Evolutionary conservation across 2,329 filamentous ascomycete genomes (phyloP).

Genomic region (Alternaria viburni): DNA sequence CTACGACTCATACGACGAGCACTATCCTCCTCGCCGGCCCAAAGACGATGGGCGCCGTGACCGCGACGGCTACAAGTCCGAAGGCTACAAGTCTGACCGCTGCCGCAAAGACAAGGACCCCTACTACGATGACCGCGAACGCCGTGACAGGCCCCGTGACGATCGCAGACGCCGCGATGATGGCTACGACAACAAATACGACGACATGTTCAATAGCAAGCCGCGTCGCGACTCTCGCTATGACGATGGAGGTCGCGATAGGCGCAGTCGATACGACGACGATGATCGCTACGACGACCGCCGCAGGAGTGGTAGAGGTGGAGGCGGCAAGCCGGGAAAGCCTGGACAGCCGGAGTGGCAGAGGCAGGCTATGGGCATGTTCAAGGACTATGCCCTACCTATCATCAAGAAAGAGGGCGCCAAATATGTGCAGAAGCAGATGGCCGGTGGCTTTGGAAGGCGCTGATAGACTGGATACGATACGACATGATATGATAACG

Average conservation of each 20-base stretch:
- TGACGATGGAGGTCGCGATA: slow-evolving; percentile 13
- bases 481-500: neutral
- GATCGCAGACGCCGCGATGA: slow-evolving; percentile 20
- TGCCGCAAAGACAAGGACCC: slow-evolving; percentile 4
- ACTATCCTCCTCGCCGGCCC: slow-evolving; percentile 25
- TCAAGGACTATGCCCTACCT: slow-evolving; percentile 41
- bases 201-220: slow-evolving; percentile 26
- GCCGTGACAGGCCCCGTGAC: slow-evolving; percentile 24
- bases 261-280: slow-evolving; percentile 12
- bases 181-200: slow-evolving; percentile 23
- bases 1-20: slow-evolving; percentile 38
- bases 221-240: slow-evolving; percentile 22
- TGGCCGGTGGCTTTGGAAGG: slow-evolving; percentile 28
- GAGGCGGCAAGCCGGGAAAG: slow-evolving; percentile 19
- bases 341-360: slow-evolving; percentile 36
- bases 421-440: slow-evolving; percentile 40
- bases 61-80: slow-evolving; percentile 34
- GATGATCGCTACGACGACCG: slow-evolving; percentile 23
- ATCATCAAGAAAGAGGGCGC: slow-evolving; percentile 43
- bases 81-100: slow-evolving; percentile 20
- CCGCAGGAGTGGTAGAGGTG: slow-evolving; percentile 14
- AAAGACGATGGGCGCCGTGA: slow-evolving; percentile 17
- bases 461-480: neutral
- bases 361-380: slow-evolving; percentile 39
- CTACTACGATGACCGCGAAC: slow-evolving; percentile 21